Evolutionary conservation across 169 alveolate species (phyloP), one percentile per base, ranked within the genome.

Genomic region (Cryptosporidium felis): DNA sequence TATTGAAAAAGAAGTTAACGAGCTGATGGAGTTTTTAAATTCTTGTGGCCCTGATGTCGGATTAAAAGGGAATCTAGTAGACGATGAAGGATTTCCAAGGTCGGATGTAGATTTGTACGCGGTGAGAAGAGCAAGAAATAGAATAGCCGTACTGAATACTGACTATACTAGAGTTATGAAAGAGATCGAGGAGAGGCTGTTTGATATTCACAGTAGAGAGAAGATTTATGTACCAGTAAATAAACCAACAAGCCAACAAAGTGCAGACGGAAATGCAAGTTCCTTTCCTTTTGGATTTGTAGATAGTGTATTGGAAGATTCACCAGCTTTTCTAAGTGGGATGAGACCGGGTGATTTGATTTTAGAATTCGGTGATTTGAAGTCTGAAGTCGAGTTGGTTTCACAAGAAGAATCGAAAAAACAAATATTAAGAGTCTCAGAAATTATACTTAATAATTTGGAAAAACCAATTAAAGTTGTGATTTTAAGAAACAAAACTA

Each of bases 11-110:
- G 85, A 74, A 8, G 85, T 74, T 0, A 38, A 53, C 21, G 58
- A 58, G n/a, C 18, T 74, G 21, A 74, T 23, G 41, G 85, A 49
- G 8, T 74, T 74, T 56, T 32, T 74, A 32, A 74, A 74, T 38
- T 74, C 85, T 53, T 74, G 65, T 74, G 85, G 85, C 18, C 28
- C 38, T 12, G 67, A 49, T 34, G 85, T 74, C 5, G 85, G 85
- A 5, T 12, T 74, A 4, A 40, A 44, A 23, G 85, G 85, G 5
- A 74, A 36, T 16, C 58, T 74, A n/a, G 74, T 74, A 30, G 85
- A 74, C 56, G 40, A 36, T 53, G 85, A 74, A 44, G 85, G 85
- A 42, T 74, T 74, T 74, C 85, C 85, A 38, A 49, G 85, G 51
- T 34, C 85, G 28, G 85, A 74, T 49, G 56, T 74, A 49, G 85